Evolutionary conservation across 495 filamentous ascomycete genomes (phyloP).

Genomic region (Sphaerosporella brunnea): DNA sequence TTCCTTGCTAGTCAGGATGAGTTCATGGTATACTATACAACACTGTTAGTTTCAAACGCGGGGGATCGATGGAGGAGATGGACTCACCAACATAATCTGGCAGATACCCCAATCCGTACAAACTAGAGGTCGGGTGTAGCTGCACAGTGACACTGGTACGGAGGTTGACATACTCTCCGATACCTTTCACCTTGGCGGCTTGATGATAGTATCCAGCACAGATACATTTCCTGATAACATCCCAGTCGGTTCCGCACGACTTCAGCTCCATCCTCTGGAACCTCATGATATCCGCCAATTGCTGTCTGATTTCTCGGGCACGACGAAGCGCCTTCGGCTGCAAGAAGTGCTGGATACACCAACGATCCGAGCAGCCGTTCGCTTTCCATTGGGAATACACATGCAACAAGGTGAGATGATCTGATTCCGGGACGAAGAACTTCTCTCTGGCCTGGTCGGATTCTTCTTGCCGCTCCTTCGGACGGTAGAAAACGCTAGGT

Average conservation of each 20-base stretch:
- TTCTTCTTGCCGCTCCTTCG: slow-evolving; percentile 93
- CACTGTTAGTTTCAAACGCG: neutral
- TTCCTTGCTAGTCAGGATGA: slow-evolving; percentile 91
- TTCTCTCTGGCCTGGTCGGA: slow-evolving; percentile 93
- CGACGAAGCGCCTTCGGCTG: slow-evolving; percentile 80
- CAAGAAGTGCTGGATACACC: slow-evolving; percentile 85
- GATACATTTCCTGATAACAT: slow-evolving; percentile 86
- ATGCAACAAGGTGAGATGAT: slow-evolving; percentile 88
- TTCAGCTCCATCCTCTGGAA: slow-evolving; percentile 74
- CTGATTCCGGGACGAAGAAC: slow-evolving; percentile 94
- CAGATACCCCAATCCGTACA: slow-evolving; percentile 83
- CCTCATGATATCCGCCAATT: slow-evolving; percentile 87
- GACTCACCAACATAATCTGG: slow-evolving; percentile 66
- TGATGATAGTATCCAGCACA: slow-evolving; percentile 97
- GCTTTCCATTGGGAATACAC: slow-evolving; percentile 92
- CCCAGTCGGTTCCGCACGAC: slow-evolving; percentile 93
- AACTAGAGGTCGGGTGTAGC: slow-evolving; percentile 78
- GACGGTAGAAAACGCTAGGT: slow-evolving; percentile 90
- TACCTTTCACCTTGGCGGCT: slow-evolving; percentile 89
- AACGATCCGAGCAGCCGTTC: slow-evolving; percentile 75
- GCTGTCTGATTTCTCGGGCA: slow-evolving; percentile 83
- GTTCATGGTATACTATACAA: slow-evolving; percentile 67
- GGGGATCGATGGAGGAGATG: neutral
- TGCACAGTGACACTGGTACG: slow-evolving; percentile 86
- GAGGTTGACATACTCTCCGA: slow-evolving; percentile 93